Evolutionary conservation across 169 alveolate genomes (phyloP).

Genomic region (Eimeria maxima): DNA sequence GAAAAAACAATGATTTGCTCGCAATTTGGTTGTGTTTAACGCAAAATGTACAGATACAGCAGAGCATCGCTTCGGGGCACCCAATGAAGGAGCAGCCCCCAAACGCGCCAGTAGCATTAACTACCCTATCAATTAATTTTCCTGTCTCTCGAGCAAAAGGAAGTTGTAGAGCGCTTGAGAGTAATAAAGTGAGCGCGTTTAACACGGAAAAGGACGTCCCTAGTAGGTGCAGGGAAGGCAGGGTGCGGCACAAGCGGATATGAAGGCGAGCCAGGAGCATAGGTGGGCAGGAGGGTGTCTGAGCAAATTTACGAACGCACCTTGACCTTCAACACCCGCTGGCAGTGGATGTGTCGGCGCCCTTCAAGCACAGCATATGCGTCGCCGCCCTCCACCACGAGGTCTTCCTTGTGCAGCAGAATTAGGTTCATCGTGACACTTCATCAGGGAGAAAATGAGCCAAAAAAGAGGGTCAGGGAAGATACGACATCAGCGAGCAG

Average conservation of each 20-base stretch:
- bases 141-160: too few species aligned
- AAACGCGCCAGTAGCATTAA: too few species aligned
- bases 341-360: slow-evolving; percentile 22
- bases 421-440: slow-evolving; percentile 10
- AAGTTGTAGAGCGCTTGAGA: too few species aligned
- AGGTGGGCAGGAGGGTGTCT: neutral
- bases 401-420: slow-evolving; percentile 59
- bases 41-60: neutral
- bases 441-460: neutral
- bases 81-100: too few species aligned
- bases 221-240: too few species aligned
- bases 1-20: neutral
- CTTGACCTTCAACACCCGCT: neutral
- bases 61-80: neutral
- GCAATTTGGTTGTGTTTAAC: neutral
- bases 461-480: neutral
- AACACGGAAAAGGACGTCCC: too few species aligned
- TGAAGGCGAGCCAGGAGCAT: too few species aligned
- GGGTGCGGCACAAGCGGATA: too few species aligned
- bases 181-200: too few species aligned
- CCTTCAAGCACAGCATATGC: slow-evolving; percentile 29
- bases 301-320: neutral
- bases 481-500: neutral
- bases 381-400: neutral
- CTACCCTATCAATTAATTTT: too few species aligned